phyloP scores from a whole-genome alignment of 768 basidiomycete genomes.

The Pulveroboletus ravenelii region DNA sequence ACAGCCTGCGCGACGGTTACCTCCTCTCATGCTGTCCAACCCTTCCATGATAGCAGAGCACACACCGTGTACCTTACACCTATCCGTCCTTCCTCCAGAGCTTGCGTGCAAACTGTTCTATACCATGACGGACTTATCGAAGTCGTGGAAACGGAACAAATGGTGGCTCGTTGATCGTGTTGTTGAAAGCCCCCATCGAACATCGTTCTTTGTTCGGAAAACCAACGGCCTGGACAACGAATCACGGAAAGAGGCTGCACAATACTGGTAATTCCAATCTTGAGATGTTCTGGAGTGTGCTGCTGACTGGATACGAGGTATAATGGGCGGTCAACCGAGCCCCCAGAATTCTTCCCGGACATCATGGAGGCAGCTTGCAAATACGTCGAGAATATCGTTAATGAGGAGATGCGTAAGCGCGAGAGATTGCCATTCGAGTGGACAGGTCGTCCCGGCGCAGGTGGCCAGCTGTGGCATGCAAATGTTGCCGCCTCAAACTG shows the following conservation, averaged over 20 bases:
- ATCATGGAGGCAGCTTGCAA: constrained; percentile 77
- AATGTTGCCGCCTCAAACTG: constrained; percentile 86
- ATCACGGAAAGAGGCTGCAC: constrained; percentile 68
- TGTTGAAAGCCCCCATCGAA: constrained; percentile 82
- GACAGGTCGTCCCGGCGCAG: constrained; percentile 33
- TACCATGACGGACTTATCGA: constrained; percentile 59
- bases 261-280: constrained; percentile 53
- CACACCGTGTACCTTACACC: constrained; percentile 73
- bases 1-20: constrained; percentile 33
- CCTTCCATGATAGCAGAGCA: constrained; percentile 62
- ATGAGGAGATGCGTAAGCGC: constrained; percentile 61
- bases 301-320: constrained; percentile 49
- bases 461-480: constrained; percentile 55
- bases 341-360: constrained; percentile 54
- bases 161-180: constrained; percentile 84
- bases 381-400: constrained; percentile 66
- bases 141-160: constrained; percentile 63
- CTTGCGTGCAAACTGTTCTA: constrained; percentile 75
- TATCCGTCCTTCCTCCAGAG: constrained; percentile 63
- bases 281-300: background rate
- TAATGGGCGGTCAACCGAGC: constrained; percentile 61
- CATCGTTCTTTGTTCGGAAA: constrained; percentile 66
- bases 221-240: constrained; percentile 42
- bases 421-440: constrained; percentile 64
- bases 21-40: constrained; percentile 60